Percentiles rank a stretch among this genome's conserved stretches.
These are phyloP conservation scores for Striga asiatica DNA, from an alignment of 257 asterid species.

Conservation along the genomic window DNA sequence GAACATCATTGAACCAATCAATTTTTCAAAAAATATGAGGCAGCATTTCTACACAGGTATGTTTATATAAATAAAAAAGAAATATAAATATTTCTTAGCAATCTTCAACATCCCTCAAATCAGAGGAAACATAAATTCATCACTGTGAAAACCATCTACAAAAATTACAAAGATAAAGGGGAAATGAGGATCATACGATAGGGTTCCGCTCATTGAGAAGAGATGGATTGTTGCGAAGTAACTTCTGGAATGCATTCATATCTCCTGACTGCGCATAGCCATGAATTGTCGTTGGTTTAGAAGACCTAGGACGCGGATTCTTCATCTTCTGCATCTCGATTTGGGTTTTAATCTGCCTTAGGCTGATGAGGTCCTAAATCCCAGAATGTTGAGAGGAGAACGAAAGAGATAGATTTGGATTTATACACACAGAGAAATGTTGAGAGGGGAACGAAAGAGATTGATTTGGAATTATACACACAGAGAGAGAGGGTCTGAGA, in stretches of 20 bases:
- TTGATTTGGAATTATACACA: no score
- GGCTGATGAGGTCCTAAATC: background rate
- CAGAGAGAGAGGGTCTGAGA: background rate
- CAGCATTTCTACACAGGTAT: no score
- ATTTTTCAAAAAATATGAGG: background rate
- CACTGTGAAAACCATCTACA: background rate
- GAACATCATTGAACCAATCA: background rate
- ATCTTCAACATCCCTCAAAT: background rate
- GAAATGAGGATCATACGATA: slow-evolving; percentile 43
- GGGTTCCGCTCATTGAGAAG: slow-evolving; percentile 92
- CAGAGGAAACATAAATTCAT: background rate
- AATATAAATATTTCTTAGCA: background rate
- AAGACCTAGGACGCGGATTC: slow-evolving; percentile 37
- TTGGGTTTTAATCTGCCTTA: background rate
- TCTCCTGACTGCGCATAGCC: slow-evolving; percentile 93
- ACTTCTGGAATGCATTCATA: slow-evolving; percentile 50
- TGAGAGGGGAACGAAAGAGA: no score
- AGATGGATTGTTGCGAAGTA: slow-evolving; percentile 64
- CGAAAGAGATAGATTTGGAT: background rate
- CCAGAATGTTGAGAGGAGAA: background rate
- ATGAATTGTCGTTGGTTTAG: slow-evolving; percentile 68
- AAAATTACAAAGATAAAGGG: background rate
- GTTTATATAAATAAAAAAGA: background rate
- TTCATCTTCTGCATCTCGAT: slow-evolving; percentile 26
- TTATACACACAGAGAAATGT: no score